These are phyloP conservation scores for Ceratocystis destructans DNA, from an alignment of 2,329 filamentous ascomycete genomes.

Conservation along the genomic window DNA sequence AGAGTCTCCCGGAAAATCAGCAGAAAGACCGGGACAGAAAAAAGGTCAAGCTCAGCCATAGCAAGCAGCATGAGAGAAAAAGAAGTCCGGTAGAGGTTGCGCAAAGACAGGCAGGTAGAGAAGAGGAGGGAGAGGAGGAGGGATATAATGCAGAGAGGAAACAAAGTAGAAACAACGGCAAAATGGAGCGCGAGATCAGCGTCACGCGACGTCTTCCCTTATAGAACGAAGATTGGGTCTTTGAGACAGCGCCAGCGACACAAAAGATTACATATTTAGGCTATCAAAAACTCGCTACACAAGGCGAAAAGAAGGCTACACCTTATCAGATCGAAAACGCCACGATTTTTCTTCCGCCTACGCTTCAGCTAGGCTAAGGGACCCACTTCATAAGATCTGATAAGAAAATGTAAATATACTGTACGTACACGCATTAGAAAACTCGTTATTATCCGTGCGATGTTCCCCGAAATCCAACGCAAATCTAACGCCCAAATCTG, in stretches of 20 bases:
- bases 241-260: too few species aligned
- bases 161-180: too few species aligned
- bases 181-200: too few species aligned
- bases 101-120: neutral
- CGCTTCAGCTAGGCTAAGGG: neutral
- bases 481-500: too few species aligned
- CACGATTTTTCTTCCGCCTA: conserved; percentile 4
- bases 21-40: conserved; percentile 73
- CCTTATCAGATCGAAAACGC: conserved; percentile 18
- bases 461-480: neutral
- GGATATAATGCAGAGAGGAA: neutral
- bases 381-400: conserved; percentile 12
- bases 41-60: conserved; percentile 52
- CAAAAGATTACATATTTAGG: too few species aligned
- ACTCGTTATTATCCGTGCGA: neutral
- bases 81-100: too few species aligned
- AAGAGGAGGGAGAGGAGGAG: neutral
- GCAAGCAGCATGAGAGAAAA: too few species aligned
- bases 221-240: too few species aligned
- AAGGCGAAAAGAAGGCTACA: neutral
- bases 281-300: neutral
- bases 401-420: neutral
- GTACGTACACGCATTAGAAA: neutral
- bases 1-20: conserved; percentile 77
- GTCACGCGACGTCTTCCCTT: too few species aligned